A percentile compares a stretch with the other conserved stretches of the same genome.
Conservation (phyloP, 495 filamentous ascomycete species). For the Daldinia vernicosa region DNA sequence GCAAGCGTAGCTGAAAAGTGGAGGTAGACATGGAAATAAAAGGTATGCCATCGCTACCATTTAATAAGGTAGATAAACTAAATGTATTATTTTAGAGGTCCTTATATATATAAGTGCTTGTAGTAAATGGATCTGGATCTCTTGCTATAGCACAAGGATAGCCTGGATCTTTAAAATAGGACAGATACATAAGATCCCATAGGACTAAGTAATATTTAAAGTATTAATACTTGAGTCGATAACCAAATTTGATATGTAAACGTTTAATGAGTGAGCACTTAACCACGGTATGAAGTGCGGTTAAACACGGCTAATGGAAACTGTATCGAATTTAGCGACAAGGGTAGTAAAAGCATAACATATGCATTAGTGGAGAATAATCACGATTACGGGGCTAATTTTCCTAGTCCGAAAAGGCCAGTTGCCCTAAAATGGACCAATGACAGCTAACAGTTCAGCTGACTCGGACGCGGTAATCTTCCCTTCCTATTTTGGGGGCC, state of each 20-base stretch:
- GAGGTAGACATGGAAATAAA: not conserved
- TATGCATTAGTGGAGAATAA: constrained; percentile 29
- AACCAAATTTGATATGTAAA: too few relatives aligned
- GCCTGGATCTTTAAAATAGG: not conserved
- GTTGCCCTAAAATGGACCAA: constrained; percentile 18
- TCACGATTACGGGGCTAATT: constrained; percentile 37
- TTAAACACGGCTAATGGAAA: not conserved
- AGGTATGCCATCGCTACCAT: not conserved
- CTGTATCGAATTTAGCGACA: not conserved
- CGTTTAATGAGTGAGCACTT: too few relatives aligned
- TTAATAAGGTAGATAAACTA: not conserved
- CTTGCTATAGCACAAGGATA: not conserved
- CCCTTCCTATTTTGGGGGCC: constrained; percentile 31
- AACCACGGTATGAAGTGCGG: not conserved
- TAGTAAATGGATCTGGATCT: not conserved
- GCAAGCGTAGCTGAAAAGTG: not conserved
- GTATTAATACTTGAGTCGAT: too few relatives aligned
- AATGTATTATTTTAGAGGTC: too few relatives aligned
- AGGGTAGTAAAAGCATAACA: constrained; percentile 18
- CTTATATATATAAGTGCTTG: not conserved
- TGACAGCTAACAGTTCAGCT: constrained; percentile 13
- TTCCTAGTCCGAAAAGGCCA: constrained; percentile 27
- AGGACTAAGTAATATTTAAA: not conserved
- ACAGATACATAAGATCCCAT: not conserved
- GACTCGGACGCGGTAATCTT: constrained; percentile 38